Percentiles rank a stretch among this genome's conserved stretches.
These are phyloP conservation scores for Buddleja alternifolia DNA, from an alignment of 257 asterid species.

Conservation along the genomic window DNA sequence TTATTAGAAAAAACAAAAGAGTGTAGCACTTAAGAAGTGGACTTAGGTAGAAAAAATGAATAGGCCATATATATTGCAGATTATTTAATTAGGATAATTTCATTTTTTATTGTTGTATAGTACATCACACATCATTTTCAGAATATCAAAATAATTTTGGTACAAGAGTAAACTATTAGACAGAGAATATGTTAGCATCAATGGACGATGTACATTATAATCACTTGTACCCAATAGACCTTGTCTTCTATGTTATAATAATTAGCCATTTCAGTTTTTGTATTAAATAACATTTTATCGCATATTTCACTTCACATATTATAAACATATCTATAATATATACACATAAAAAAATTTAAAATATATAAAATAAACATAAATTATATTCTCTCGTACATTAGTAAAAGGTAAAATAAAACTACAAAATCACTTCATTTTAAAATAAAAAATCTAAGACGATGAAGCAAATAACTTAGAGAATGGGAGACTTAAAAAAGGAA, in stretches of 20 bases:
- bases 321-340: too few species aligned
- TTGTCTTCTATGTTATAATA: neutral
- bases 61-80: neutral
- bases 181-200: too few species aligned
- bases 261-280: too few species aligned
- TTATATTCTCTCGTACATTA: too few species aligned
- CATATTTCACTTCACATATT: too few species aligned
- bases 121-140: constrained; percentile 26
- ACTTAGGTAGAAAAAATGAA: neutral
- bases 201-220: neutral
- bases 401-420: too few species aligned
- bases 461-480: neutral
- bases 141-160: constrained; percentile 16
- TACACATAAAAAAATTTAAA: too few species aligned
- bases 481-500: too few species aligned
- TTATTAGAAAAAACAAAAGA: constrained; percentile 2
- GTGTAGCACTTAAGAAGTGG: neutral
- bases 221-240: neutral
- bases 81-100: neutral
- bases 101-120: neutral
- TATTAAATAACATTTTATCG: too few species aligned
- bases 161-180: neutral
- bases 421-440: too few species aligned
- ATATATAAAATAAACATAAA: too few species aligned
- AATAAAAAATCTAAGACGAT: neutral